Base-by-base conservation (phyloP, 345 rosid species). In the Leavenworthia alabamica region DNA sequence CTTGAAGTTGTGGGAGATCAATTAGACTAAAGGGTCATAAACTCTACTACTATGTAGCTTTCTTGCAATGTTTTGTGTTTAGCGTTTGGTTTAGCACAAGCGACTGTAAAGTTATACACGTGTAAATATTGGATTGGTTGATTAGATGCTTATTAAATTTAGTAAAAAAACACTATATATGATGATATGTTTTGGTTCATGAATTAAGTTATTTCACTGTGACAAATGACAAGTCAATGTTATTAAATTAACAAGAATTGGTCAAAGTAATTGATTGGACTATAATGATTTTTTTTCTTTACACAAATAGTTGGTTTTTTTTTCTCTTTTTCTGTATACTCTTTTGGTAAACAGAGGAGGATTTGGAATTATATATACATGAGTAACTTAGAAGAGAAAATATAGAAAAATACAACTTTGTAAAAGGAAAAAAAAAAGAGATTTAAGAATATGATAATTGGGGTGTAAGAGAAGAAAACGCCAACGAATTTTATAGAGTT, bases 391-490 rank as follows among this genome's bases (percentile, higher is more conserved):
- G 23, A 37, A 33, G 22, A 50, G 12, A 27, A 49, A 50, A 58
- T 33, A 40, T 49, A 43, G 53, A 32, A 69, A 69, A 53, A 35
- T 50, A 45, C 14, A 52, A 37, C 5, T 22, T 46, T 70, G 43
- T 37, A 8, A 46, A 62, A 62, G 28, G 10, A 22, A 22, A 59
- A 33, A n/a, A 22, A 22, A 59, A 32, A 52, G 68, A 62, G 51
- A 64, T 70, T 45, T 62, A 39, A 8, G 74, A 56, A 62, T 62
- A 64, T 56, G 59, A 70, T 70, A 15, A 63, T 63, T 70, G 39
- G 70, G 64, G 70, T 70, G 64, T 40, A 62, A 47, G 64, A 47
- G 69, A 62, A 70, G 74, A 63, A 70, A 70, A 62, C 49, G 64
- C 64, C 74, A 62, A 70, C 74, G 59, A 70, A 62, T 59, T 70